phyloP scores from a whole-genome alignment of 2,329 filamentous ascomycete species.

The Cryphonectria nitschkei region DNA sequence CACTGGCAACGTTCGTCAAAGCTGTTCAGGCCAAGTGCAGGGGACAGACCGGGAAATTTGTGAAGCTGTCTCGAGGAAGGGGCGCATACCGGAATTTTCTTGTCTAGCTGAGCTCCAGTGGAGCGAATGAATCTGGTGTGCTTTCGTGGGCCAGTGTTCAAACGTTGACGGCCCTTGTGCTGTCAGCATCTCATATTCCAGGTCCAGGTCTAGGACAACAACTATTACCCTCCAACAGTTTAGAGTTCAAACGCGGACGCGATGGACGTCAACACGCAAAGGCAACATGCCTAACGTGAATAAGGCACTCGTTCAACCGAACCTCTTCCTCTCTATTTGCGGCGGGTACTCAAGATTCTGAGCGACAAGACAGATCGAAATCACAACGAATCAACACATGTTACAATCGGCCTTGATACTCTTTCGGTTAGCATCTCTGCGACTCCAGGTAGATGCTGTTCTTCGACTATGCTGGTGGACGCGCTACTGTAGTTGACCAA shows the following conservation, averaged over 20 bases:
- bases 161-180: background rate
- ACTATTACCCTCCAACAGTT: background rate
- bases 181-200: background rate
- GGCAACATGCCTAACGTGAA: background rate
- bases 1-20: background rate
- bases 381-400: background rate
- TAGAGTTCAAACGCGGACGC: background rate
- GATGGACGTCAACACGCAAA: too few relatives aligned
- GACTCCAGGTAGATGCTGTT: background rate
- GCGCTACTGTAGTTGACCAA: background rate
- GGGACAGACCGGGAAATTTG: background rate
- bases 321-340: background rate
- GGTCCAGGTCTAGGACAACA: background rate
- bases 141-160: background rate
- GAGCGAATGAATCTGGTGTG: background rate
- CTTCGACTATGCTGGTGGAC: background rate
- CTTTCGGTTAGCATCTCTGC: background rate
- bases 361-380: background rate
- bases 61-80: too few relatives aligned
- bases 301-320: background rate
- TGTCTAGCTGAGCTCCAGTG: background rate
- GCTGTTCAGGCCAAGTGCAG: background rate
- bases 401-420: background rate
- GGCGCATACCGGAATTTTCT: too few relatives aligned
- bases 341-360: background rate